Conservation (phyloP, 2,329 filamentous ascomycete genomes). For the Tolypocladium ophioglossoides region DNA sequence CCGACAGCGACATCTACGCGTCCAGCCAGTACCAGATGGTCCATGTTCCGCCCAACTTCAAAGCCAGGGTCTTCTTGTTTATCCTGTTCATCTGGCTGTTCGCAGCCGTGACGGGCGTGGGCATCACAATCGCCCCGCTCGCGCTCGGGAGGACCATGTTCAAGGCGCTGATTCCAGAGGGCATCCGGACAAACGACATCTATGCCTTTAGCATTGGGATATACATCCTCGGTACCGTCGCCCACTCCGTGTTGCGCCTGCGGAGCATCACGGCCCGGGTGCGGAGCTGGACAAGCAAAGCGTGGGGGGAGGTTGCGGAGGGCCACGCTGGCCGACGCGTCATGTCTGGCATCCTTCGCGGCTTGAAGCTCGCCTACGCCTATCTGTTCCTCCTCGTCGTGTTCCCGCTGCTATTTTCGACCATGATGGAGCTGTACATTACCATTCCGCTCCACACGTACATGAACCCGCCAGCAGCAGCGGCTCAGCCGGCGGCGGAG, state of each 20-base stretch:
- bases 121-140: constrained; percentile 76
- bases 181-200: constrained; percentile 79
- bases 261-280: constrained; percentile 24
- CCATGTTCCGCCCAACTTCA: constrained; percentile 79
- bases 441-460: constrained; percentile 81
- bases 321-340: constrained; percentile 14
- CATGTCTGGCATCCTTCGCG: constrained; percentile 18
- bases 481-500: constrained; percentile 8
- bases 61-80: constrained; percentile 69
- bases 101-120: constrained; percentile 76
- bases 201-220: constrained; percentile 91
- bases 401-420: constrained; percentile 69
- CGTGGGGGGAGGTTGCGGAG: constrained; percentile 11
- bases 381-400: constrained; percentile 66
- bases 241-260: constrained; percentile 50
- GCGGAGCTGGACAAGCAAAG: constrained; percentile 16
- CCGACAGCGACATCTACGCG: constrained; percentile 38
- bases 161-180: constrained; percentile 56
- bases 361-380: constrained; percentile 55
- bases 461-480: constrained; percentile 34
- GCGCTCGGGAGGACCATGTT: constrained; percentile 76
- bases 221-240: constrained; percentile 61
- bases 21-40: constrained; percentile 58
- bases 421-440: constrained; percentile 79
- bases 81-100: constrained; percentile 90